phyloP scores from a whole-genome alignment of 306 rosid species.

The Vachellia collinsii region DNA sequence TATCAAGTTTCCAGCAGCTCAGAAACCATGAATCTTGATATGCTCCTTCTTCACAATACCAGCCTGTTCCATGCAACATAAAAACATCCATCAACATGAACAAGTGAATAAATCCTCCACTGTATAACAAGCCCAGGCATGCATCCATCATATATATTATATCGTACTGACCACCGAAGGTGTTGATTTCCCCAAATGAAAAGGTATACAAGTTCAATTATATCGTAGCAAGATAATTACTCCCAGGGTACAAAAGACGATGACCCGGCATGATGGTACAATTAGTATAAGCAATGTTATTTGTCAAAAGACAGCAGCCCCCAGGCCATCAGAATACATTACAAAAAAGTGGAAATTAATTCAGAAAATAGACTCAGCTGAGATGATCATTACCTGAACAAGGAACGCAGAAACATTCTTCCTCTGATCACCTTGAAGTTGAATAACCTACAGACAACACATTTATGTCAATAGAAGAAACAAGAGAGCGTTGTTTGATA shows the following conservation, averaged over 20 bases:
- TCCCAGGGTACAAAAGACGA: neutral
- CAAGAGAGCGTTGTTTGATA: neutral
- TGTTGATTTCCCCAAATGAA: neutral
- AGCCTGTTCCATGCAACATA: conserved; percentile 54
- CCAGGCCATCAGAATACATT: neutral
- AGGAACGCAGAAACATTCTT: conserved; percentile 63
- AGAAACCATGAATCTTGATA: conserved; percentile 67
- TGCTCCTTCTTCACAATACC: conserved; percentile 86
- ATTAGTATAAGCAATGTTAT: neutral
- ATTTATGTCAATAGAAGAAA: conserved; percentile 7
- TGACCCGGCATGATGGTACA: neutral
- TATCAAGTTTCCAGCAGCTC: conserved; percentile 46
- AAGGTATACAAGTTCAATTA: neutral
- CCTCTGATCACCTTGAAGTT: conserved; percentile 94
- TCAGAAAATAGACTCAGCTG: neutral
- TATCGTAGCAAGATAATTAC: neutral
- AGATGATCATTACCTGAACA: conserved; percentile 55
- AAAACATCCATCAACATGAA: neutral
- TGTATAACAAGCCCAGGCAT: no score
- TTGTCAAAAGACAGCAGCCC: neutral
- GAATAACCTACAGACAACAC: conserved; percentile 67
- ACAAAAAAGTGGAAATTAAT: neutral
- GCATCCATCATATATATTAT: no score
- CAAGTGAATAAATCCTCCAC: no score
- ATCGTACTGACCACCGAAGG: neutral